These are phyloP conservation scores for Penicillium sp. DNA, from an alignment of 2,329 filamentous ascomycete species.

Conservation along the genomic window DNA sequence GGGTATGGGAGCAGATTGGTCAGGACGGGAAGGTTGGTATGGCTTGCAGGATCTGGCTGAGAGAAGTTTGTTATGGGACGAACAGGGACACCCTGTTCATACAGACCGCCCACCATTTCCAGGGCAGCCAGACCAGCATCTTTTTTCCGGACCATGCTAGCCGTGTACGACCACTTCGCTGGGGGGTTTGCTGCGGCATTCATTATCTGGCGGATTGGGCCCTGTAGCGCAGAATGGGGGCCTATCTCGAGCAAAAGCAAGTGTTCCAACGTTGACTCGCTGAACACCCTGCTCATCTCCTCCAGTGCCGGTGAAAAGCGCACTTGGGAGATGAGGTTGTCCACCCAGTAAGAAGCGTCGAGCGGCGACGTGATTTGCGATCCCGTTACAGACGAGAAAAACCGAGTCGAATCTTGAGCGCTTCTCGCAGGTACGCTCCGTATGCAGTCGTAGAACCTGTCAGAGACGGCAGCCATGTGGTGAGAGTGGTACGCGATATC, in stretches of 20 bases:
- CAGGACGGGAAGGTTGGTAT: background rate
- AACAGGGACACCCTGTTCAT: background rate
- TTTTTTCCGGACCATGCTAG: constrained; percentile 13
- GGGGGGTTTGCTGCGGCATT: background rate
- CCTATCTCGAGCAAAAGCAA: constrained; percentile 35
- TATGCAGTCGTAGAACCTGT: background rate
- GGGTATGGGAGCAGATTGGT: constrained; percentile 14
- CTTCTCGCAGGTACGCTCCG: background rate
- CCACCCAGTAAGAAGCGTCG: background rate
- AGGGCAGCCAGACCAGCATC: constrained; percentile 10
- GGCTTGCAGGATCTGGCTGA: background rate
- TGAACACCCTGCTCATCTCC: background rate
- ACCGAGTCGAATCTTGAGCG: background rate
- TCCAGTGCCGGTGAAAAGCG: background rate
- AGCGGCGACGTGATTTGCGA: background rate
- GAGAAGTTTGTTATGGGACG: background rate
- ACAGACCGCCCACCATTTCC: background rate
- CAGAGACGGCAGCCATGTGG: background rate
- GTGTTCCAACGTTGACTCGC: constrained; percentile 18
- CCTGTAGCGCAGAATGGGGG: constrained; percentile 42
- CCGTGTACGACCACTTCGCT: background rate
- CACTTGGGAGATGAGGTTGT: constrained; percentile 3
- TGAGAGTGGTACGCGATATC: constrained; percentile 22
- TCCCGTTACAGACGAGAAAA: constrained; percentile 1
- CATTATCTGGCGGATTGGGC: constrained; percentile 30